Evolutionary conservation across 2,329 filamentous ascomycete genomes (phyloP).

Genomic region (Colletotrichum shisoi): DNA sequence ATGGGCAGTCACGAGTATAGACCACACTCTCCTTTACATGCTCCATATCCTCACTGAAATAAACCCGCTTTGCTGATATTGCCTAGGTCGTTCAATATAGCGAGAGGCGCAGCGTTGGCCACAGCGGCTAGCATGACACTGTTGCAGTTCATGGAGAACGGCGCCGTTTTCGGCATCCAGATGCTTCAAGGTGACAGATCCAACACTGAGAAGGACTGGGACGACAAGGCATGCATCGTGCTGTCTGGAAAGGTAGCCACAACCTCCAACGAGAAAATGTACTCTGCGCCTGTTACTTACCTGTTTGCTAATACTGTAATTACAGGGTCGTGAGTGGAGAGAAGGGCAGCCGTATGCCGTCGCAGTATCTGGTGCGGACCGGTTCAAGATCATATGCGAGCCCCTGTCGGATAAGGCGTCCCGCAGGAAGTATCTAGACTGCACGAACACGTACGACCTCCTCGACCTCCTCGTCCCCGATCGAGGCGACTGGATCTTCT

Average conservation of each 20-base stretch:
- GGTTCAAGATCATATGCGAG: constrained; percentile 10
- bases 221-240: not conserved
- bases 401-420: not conserved
- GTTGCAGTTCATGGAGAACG: not conserved
- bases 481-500: not conserved
- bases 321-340: not conserved
- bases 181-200: not conserved
- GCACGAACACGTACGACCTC: not conserved
- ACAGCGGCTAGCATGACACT: not conserved
- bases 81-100: constrained; percentile 6
- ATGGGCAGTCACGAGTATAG: not conserved
- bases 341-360: not conserved
- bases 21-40: not conserved
- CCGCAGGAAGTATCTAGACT: not conserved
- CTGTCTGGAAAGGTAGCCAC: not conserved
- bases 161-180: constrained; percentile 19
- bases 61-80: not conserved
- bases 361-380: not conserved
- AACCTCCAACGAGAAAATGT: not conserved
- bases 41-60: too few species aligned
- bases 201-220: not conserved
- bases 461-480: constrained; percentile 7
- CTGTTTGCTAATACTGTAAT: not conserved
- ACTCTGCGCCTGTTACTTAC: not conserved
- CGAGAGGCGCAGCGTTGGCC: constrained; percentile 1